phyloP scores from a whole-genome alignment of 2,329 filamentous ascomycete genomes.

The Lomentospora prolificans region DNA sequence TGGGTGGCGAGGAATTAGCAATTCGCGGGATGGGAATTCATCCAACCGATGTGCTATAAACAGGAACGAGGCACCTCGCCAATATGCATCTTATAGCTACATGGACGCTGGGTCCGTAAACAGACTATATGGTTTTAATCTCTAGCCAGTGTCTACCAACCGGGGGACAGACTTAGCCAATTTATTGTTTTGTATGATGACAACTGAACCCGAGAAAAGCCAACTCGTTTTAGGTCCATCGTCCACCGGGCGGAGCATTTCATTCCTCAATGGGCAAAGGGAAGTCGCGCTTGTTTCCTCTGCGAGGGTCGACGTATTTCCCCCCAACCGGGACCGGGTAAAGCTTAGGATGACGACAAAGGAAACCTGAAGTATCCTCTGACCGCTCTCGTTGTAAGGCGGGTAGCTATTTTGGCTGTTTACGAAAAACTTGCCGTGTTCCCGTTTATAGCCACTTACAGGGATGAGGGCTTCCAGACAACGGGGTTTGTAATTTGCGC shows the following conservation, averaged over 20 bases:
- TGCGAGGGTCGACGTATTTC: too few relatives aligned
- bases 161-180: too few relatives aligned
- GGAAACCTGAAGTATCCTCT: background rate
- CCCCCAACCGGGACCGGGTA: background rate
- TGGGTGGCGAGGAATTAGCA: background rate
- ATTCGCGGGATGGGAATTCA: background rate
- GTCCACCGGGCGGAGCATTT: too few relatives aligned
- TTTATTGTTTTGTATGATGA: too few relatives aligned
- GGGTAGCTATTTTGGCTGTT: constrained; percentile 3
- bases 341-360: background rate
- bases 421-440: background rate
- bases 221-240: too few relatives aligned
- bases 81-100: too few relatives aligned
- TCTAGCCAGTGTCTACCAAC: too few relatives aligned
- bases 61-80: background rate
- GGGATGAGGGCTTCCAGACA: background rate
- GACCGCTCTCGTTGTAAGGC: background rate
- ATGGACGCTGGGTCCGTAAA: too few relatives aligned
- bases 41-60: background rate
- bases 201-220: too few relatives aligned
- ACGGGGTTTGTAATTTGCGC: background rate
- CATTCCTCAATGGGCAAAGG: too few relatives aligned
- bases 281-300: too few relatives aligned
- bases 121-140: too few relatives aligned
- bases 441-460: background rate